phyloP scores from a whole-genome alignment of 2,329 filamentous ascomycete species.

The Cadophora luteo-olivacea region DNA sequence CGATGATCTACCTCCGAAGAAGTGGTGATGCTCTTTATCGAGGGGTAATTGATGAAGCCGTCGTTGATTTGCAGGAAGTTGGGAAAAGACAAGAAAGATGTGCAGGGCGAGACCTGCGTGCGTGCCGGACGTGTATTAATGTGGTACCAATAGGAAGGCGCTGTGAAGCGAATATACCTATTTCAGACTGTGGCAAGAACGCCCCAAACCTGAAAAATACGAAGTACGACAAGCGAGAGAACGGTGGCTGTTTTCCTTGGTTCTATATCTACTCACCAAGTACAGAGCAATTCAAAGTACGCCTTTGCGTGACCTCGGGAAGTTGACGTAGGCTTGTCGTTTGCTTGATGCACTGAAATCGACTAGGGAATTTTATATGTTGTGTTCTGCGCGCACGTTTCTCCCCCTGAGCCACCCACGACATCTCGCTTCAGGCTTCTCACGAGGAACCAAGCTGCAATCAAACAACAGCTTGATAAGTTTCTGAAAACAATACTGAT shows the following conservation, averaged over 20 bases:
- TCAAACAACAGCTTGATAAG: neutral
- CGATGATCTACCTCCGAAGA: neutral
- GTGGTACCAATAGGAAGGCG: conserved; percentile 15
- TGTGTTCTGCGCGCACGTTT: conserved; percentile 2
- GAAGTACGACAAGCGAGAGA: neutral
- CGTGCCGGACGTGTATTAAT: conserved; percentile 1
- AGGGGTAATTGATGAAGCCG: neutral
- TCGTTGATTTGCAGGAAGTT: neutral
- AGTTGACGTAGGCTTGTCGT: neutral
- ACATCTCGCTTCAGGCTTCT: neutral
- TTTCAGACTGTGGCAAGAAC: neutral
- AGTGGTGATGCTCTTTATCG: neutral
- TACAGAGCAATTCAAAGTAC: neutral
- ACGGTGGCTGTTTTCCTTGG: neutral
- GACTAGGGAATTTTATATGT: neutral
- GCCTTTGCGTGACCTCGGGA: neutral
- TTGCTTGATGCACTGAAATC: neutral
- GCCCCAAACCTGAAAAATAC: neutral
- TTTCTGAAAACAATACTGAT: too few species aligned
- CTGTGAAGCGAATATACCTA: neutral
- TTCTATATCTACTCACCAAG: neutral
- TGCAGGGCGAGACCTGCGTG: neutral
- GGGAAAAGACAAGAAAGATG: neutral
- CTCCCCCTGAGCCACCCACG: neutral
- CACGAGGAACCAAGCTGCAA: neutral